Conservation (phyloP, 1,139 yeast genomes). For the Nakaseomyces nivariensis region DNA sequence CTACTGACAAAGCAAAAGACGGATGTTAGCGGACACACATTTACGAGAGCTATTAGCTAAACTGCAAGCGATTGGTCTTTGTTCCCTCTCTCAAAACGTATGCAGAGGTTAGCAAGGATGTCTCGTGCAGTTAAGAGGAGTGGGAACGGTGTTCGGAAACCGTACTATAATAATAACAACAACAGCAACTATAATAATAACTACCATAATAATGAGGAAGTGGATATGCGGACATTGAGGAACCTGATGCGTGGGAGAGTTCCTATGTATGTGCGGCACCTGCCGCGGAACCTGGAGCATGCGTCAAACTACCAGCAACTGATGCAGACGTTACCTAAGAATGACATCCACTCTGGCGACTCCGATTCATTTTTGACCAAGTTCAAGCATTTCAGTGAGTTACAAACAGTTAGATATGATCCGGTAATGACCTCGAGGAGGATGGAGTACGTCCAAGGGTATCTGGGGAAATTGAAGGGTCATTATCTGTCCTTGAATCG, state of each 20-base stretch:
- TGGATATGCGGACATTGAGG: slow-evolving; percentile 5
- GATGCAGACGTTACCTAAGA: not conserved
- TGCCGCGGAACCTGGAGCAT: not conserved
- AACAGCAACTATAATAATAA: not conserved
- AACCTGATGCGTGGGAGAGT: slow-evolving; percentile 4
- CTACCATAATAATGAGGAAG: slow-evolving; percentile 1
- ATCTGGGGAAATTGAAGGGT: not conserved
- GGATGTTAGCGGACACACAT: too few relatives aligned
- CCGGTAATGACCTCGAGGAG: not conserved
- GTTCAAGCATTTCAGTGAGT: not conserved
- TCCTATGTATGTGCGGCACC: slow-evolving; percentile 2
- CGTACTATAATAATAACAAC: not conserved
- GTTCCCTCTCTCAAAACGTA: too few relatives aligned
- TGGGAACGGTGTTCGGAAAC: not conserved
- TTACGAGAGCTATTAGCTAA: too few relatives aligned
- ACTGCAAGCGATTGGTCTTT: too few relatives aligned
- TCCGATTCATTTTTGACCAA: not conserved
- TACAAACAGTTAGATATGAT: not conserved
- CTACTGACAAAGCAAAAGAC: too few relatives aligned
- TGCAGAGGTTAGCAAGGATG: not conserved
- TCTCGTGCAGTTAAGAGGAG: not conserved
- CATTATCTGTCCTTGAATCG: not conserved
- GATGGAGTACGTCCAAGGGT: not conserved
- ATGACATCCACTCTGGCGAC: not conserved
- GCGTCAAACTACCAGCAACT: not conserved